A percentile compares a stretch with the other conserved stretches of the same genome.
phyloP scores from a whole-genome alignment of 2,329 filamentous ascomycete species.

The Ustulina deusta region DNA sequence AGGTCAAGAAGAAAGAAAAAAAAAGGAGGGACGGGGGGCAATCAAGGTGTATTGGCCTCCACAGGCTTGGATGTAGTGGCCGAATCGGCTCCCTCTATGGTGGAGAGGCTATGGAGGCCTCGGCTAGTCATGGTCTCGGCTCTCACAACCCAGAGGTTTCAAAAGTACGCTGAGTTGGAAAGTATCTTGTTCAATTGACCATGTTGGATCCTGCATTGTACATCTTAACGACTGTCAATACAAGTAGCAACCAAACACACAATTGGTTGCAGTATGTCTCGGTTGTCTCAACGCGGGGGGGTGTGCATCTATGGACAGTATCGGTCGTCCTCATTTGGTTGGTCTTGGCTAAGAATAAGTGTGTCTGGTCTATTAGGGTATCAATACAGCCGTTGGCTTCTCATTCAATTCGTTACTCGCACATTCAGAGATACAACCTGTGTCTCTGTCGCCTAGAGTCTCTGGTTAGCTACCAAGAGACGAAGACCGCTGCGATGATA shows the following conservation, averaged over 20 bases:
- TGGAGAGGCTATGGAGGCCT: constrained; percentile 20
- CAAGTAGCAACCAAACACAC: neutral
- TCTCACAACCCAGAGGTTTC: neutral
- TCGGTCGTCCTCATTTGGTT: neutral
- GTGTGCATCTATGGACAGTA: constrained; percentile 14
- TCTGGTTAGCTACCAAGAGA: neutral
- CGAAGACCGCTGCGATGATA: neutral
- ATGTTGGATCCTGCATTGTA: constrained; percentile 13
- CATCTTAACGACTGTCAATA: constrained; percentile 10
- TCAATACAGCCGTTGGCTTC: constrained; percentile 37
- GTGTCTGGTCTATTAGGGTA: constrained; percentile 46
- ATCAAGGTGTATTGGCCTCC: constrained; percentile 7
- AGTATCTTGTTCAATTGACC: constrained; percentile 19
- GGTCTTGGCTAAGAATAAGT: constrained; percentile 31
- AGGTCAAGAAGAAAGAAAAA: constrained; percentile 15
- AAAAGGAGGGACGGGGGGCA: too few species aligned
- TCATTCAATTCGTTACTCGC: constrained; percentile 25
- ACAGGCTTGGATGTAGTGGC: neutral
- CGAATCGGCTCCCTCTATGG: neutral
- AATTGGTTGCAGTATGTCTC: neutral
- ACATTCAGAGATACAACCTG: constrained; percentile 12
- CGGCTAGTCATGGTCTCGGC: constrained; percentile 4
- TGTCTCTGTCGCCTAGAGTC: neutral
- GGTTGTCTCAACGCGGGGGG: neutral
- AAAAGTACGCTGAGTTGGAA: constrained; percentile 1